Conservation (phyloP, 108 stramenopile species). For the Nitzschia putrida region DNA sequence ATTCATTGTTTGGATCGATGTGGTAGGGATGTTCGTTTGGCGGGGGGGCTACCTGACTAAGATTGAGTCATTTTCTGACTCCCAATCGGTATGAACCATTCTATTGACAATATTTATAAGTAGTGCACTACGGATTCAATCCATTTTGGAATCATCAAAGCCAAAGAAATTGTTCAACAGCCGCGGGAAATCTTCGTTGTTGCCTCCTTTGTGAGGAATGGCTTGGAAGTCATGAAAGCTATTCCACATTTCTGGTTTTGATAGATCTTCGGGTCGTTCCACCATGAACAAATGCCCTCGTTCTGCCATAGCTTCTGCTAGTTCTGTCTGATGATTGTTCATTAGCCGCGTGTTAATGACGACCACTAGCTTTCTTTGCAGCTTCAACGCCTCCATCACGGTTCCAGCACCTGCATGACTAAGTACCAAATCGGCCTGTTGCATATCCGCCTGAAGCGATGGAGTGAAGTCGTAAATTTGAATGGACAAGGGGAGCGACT, state of each 20-base stretch:
- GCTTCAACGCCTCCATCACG: slow-evolving; percentile 80
- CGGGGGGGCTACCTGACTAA: no score
- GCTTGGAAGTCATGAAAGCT: slow-evolving; percentile 40
- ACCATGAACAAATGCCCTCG: slow-evolving; percentile 63
- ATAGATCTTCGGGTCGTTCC: slow-evolving; percentile 31
- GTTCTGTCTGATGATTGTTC: slow-evolving; percentile 95
- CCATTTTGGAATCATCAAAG: slow-evolving; percentile 11
- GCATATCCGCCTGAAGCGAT: slow-evolving; percentile 78
- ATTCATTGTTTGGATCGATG: no score
- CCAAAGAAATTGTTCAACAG: slow-evolving; percentile 44
- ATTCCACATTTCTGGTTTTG: slow-evolving; percentile 31
- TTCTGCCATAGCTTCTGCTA: slow-evolving; percentile 82
- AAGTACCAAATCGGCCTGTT: slow-evolving; percentile 77
- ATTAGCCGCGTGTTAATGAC: slow-evolving; percentile 89
- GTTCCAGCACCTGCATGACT: slow-evolving; percentile 94
- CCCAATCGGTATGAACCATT: no score
- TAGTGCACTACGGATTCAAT: neutral
- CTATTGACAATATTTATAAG: no score
- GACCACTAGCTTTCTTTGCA: slow-evolving; percentile 62
- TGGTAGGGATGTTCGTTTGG: no score
- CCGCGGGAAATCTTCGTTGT: slow-evolving; percentile 39
- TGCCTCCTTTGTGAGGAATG: slow-evolving; percentile 28
- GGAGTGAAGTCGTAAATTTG: slow-evolving; percentile 71
- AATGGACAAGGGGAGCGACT: slow-evolving; percentile 19
- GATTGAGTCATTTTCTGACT: no score